Percentiles rank a stretch among this genome's conserved stretches.
These are phyloP conservation scores for Silene conica DNA, from an alignment of 148 eudicot genomes.

Conservation along the genomic window DNA sequence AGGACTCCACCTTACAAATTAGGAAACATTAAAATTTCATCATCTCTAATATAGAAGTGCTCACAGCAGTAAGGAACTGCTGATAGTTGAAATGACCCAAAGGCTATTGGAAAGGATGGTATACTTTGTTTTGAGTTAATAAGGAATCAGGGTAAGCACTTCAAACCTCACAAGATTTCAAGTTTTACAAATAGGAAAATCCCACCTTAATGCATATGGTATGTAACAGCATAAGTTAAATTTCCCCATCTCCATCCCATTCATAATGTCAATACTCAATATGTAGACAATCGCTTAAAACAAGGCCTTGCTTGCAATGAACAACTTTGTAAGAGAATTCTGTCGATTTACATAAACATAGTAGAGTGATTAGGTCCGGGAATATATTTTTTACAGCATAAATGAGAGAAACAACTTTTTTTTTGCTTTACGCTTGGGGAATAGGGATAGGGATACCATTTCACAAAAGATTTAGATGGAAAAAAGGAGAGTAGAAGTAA, in stretches of 20 bases:
- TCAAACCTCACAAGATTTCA: too few species aligned
- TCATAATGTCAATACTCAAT: too few species aligned
- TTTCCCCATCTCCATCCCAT: too few species aligned
- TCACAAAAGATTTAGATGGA: not conserved
- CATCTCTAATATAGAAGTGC: not conserved
- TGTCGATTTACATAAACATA: not conserved
- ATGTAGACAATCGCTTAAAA: too few species aligned
- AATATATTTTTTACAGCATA: not conserved
- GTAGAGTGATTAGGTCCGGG: not conserved
- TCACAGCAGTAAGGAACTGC: not conserved
- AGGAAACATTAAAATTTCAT: not conserved
- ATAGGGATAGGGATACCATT: not conserved
- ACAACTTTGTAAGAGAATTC: too few species aligned
- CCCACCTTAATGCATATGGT: too few species aligned
- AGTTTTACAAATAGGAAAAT: too few species aligned
- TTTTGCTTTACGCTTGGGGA: not conserved
- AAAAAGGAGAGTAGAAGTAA: not conserved
- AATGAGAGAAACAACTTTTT: not conserved
- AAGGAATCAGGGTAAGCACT: too few species aligned
- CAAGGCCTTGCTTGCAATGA: too few species aligned
- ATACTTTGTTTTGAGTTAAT: not conserved
- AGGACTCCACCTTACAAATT: not conserved
- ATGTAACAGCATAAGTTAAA: too few species aligned
- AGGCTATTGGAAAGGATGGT: not conserved
- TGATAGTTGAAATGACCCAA: not conserved